A percentile compares a stretch with the other conserved stretches of the same genome.
Evolutionary conservation across 345 rosid species (phyloP).

Genomic region (Citrus australasica): DNA sequence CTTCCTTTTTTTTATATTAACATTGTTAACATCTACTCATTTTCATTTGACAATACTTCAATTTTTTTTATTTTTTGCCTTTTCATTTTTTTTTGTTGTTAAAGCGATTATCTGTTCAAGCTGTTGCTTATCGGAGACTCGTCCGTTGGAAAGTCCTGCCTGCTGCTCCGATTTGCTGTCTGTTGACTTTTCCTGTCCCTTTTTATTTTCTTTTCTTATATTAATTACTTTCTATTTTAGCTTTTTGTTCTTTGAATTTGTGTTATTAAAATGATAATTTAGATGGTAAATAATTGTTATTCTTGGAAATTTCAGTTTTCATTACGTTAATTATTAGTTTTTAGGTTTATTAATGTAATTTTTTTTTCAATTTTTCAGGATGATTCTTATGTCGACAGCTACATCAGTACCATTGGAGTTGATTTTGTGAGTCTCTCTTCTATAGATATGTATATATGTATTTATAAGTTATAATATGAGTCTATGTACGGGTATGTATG

Average conservation of each 20-base stretch:
- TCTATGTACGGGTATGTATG: background rate
- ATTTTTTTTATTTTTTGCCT: background rate
- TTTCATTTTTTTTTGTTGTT: background rate
- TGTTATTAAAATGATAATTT: background rate
- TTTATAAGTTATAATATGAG: background rate
- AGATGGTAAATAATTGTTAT: background rate
- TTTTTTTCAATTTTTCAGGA: conserved; percentile 40
- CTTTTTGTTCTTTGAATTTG: background rate
- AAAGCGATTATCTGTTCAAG: conserved; percentile 74
- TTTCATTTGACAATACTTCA: background rate
- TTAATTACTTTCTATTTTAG: background rate
- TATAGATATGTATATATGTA: background rate
- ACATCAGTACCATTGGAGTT: conserved; percentile 86
- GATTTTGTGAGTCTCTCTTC: conserved; percentile 59
- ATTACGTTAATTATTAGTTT: background rate
- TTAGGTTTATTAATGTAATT: background rate
- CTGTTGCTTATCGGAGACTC: conserved; percentile 82
- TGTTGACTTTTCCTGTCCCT: too few relatives aligned
- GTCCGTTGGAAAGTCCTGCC: conserved; percentile 76
- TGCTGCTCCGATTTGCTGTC: conserved; percentile 24
- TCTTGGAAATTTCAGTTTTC: background rate
- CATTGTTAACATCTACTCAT: background rate
- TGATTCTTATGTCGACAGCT: conserved; percentile 82
- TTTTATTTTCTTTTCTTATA: too few relatives aligned
- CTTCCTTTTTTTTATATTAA: background rate